Conservation (phyloP, 192 early-diverging fungal genomes). For the Podochytrium sp. region DNA sequence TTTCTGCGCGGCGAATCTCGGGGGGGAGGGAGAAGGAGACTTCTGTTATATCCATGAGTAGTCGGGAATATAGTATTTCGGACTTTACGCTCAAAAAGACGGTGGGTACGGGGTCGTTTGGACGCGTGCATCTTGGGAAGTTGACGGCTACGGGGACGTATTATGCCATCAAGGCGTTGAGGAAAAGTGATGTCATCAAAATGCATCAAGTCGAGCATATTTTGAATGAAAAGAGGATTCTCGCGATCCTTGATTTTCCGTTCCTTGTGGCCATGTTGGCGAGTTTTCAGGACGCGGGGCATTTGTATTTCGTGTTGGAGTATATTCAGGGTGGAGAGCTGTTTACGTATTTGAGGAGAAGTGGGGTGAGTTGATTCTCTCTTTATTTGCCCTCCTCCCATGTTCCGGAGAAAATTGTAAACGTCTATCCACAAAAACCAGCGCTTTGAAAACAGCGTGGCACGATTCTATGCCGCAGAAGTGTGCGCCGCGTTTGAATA, state of each 20-base stretch:
- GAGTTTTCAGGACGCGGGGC: conserved; percentile 84
- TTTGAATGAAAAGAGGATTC: conserved; percentile 88
- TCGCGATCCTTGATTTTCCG: conserved; percentile 79
- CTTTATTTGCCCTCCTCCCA: too few relatives aligned
- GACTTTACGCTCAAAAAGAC: conserved; percentile 32
- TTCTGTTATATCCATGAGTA: neutral
- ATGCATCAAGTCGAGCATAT: conserved; percentile 94
- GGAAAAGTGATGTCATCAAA: conserved; percentile 84
- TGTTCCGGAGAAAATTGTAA: neutral
- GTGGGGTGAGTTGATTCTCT: conserved; percentile 42
- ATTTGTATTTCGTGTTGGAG: conserved; percentile 91
- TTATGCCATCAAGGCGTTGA: conserved; percentile 91
- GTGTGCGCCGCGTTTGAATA: conserved; percentile 54
- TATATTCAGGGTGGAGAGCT: conserved; percentile 93
- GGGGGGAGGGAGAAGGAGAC: too few relatives aligned
- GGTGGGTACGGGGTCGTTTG: conserved; percentile 88
- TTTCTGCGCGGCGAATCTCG: too few relatives aligned
- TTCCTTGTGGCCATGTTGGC: conserved; percentile 84
- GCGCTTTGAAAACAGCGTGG: conserved; percentile 35
- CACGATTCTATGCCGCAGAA: conserved; percentile 34
- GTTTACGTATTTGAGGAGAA: conserved; percentile 79
- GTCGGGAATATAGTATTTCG: neutral
- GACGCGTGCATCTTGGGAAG: conserved; percentile 87
- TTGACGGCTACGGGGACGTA: conserved; percentile 70
- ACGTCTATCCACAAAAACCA: neutral